These are phyloP conservation scores for Geosmithia putterillii DNA, from an alignment of 2,329 filamentous ascomycete genomes.

Conservation along the genomic window DNA sequence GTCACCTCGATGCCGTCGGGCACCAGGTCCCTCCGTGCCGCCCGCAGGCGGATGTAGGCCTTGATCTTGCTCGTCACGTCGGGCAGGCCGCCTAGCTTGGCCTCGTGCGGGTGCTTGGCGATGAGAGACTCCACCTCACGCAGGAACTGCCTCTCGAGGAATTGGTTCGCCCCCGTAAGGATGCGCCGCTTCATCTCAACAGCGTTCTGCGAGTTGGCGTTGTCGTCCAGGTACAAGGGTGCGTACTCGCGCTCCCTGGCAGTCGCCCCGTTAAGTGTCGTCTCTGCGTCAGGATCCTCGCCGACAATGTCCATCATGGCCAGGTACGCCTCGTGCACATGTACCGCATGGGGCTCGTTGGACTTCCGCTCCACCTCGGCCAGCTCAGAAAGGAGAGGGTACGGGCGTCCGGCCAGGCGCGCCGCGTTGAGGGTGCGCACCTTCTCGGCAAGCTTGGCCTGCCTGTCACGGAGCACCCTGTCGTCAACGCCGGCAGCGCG, in stretches of 20 bases:
- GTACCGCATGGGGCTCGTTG: constrained; percentile 57
- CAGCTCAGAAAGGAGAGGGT: constrained; percentile 66
- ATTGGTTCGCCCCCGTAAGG: constrained; percentile 64
- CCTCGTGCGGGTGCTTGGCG: constrained; percentile 74
- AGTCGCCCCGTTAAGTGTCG: constrained; percentile 46
- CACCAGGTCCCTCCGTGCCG: constrained; percentile 70
- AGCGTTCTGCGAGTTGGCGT: constrained; percentile 48
- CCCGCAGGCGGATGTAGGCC: constrained; percentile 76
- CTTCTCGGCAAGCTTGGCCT: constrained; percentile 67
- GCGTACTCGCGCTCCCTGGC: constrained; percentile 68
- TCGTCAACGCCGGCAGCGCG: constrained; percentile 42
- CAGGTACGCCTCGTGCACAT: constrained; percentile 72
- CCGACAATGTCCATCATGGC: constrained; percentile 69
- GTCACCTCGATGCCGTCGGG: constrained; percentile 70
- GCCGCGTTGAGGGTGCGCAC: constrained; percentile 67
- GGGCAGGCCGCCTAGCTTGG: constrained; percentile 78
- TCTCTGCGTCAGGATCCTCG: constrained; percentile 52
- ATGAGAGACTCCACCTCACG: constrained; percentile 66
- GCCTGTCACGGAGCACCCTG: constrained; percentile 71
- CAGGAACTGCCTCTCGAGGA: constrained; percentile 73
- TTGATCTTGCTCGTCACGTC: constrained; percentile 83
- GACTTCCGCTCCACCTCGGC: constrained; percentile 59
- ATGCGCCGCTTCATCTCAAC: constrained; percentile 66
- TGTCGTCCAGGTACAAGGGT: constrained; percentile 64
- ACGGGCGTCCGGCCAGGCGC: constrained; percentile 53